Conservation (phyloP, 2,329 filamentous ascomycete genomes). For the Colletotrichum simmondsii region DNA sequence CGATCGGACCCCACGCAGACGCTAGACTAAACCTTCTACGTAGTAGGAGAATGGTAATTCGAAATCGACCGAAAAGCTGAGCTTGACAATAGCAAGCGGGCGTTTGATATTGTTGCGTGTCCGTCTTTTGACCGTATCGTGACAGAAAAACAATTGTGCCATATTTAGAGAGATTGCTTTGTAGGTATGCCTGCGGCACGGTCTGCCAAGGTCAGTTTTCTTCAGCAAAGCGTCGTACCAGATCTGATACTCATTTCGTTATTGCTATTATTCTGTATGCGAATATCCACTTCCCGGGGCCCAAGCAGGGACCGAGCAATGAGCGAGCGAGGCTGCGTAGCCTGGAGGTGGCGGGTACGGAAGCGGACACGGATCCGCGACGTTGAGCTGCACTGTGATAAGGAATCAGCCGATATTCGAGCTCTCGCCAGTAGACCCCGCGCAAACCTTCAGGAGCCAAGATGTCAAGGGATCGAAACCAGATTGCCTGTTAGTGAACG, state of each 20-base stretch:
- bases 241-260: constrained; percentile 17
- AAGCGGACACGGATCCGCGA: background rate
- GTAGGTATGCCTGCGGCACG: background rate
- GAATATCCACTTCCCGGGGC: constrained; percentile 12
- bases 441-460: constrained; percentile 12
- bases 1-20: constrained; percentile 21
- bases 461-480: constrained; percentile 30
- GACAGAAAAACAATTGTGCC: background rate
- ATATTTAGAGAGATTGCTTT: background rate
- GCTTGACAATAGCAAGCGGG: background rate
- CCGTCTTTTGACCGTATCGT: background rate
- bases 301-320: background rate
- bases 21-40: constrained; percentile 7
- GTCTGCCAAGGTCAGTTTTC: constrained; percentile 22
- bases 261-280: constrained; percentile 8
- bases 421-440: constrained; percentile 16
- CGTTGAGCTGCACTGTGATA: constrained; percentile 18
- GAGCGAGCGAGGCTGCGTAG: constrained; percentile 1
- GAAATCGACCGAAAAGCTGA: background rate
- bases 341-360: background rate
- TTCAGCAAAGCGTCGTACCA: constrained; percentile 31
- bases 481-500: background rate
- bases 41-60: background rate
- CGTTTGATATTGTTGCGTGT: background rate
- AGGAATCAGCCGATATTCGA: constrained; percentile 14